Evolutionary conservation across 2,329 filamentous ascomycete species (phyloP), one percentile per base, ranked within the genome.

Genomic region (Beauveria varroae): DNA sequence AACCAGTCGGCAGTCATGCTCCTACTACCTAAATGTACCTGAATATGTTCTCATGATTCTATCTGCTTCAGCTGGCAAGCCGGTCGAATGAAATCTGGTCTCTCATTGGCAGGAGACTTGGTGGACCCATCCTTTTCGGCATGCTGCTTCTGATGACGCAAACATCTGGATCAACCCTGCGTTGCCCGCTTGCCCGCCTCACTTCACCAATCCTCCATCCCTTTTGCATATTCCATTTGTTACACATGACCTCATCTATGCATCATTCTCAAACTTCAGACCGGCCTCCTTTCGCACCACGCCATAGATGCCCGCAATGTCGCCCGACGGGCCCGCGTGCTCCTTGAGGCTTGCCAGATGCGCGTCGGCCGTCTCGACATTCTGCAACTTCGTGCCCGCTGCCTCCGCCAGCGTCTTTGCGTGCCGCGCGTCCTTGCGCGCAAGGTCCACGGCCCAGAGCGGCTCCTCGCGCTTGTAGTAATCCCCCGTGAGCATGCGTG

Each of bases 221-320:
- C 5, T 37, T 37, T 37, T 51, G 30, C 22, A 24, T 46, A 30
- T n/a, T 51, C 26, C 3, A 44, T 26, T 30, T 20, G 34, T 60
- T 46, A 26, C 54, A n/a, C n/a, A n/a, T 51, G 9, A 40, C 5
- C 3, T 22, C 8, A 2, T 12, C 41, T 50, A 63, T 1, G 26
- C 49, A 49, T 80, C 73, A 66, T 89, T 91, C 69, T 90, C 88
- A 74, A 86, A 96, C 60, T 85, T 81, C 67, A 96, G 73, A 0
- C 91, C 91, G 30, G 83, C 84, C 70, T 91, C 87, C 75, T 87
- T 78, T 68, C 92, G 83, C 60, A 89, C 86, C 2, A 87, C 88
- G 0, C 92, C 92, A 75, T 96, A 96, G 43, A 96, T 88, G 12
- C 84, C 87, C 2, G 90, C 87, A 71, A 96, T 84, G 73, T 96